Base-by-base conservation (phyloP, 352 stramenopile genomes). In the Globisporangium sylvaticum region DNA sequence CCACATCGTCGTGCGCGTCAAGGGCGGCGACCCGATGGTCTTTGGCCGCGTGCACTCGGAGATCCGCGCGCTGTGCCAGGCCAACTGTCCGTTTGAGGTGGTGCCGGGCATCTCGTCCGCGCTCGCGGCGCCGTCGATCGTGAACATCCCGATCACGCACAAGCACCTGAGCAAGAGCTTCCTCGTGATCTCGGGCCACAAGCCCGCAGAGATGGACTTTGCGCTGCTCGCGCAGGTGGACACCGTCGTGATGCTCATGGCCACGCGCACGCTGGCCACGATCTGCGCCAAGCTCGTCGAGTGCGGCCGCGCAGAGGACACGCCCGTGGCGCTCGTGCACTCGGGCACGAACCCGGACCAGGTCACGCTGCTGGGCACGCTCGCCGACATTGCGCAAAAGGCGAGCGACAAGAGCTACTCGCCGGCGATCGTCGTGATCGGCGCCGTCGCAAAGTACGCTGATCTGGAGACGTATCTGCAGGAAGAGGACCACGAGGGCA, bases 171-270 rank as follows among this genome's bases (percentile, higher is more conserved):
- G 81, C 65, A 81, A 73, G 48, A 83, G 62, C 64, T 85, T 91
- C 34, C 63, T 90, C n/a, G 79, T 89, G 3, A 70, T 89, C 54
- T 91, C 81, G 20, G 77, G 81, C 5, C 83, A 91, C 71, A 88
- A 88, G 34, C 83, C 83, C 0, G 75, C 73, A 32, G 81, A 91
- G 54, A 88, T 91, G 80, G 76, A 91, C 71, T 73, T 97, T 96
- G 32, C 91, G 81, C 68, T 98, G 90, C 71, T 98, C 90, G 8
- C 91, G 77, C 81, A 97, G 87, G 73, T 98, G 89, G 32, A 98
- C 83, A 56, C 94, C 88, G 34, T 93, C 91, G 34, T 96, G 83
- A 77, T 98, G 98, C 8, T 94, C 93, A 14, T 91, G 88, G 27
- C 94, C 90, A 75, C 92, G 97, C 68, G 84, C 39, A 92, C 84